Conservation (phyloP, 495 filamentous ascomycete genomes). For the Aspergillus campestris region DNA sequence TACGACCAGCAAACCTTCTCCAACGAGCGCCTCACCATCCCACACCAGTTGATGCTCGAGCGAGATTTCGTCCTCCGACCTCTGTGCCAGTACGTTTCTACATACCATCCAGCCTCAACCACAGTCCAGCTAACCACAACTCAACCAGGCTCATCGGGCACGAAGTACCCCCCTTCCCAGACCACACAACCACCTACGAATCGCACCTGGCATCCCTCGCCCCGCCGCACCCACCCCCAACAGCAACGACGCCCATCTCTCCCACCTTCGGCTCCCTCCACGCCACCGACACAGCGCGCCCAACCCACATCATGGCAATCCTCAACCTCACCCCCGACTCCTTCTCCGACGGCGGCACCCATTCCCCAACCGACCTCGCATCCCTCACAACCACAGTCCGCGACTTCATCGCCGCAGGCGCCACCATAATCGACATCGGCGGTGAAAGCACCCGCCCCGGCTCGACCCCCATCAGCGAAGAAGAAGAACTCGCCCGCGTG, state of each 20-base stretch:
- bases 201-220: constrained; percentile 57
- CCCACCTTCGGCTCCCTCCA: constrained; percentile 49
- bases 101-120: neutral
- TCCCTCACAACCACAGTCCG: constrained; percentile 43
- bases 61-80: constrained; percentile 89
- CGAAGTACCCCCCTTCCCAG: constrained; percentile 37
- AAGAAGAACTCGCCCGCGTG: constrained; percentile 71
- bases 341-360: constrained; percentile 81
- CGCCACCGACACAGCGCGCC: constrained; percentile 52
- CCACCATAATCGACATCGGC: constrained; percentile 83
- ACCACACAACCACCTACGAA: constrained; percentile 29
- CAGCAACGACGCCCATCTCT: constrained; percentile 65
- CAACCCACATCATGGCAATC: constrained; percentile 84
- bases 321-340: constrained; percentile 95
- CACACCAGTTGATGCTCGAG: constrained; percentile 79
- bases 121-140: constrained; percentile 4
- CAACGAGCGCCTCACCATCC: constrained; percentile 67
- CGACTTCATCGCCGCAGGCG: constrained; percentile 54
- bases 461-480: constrained; percentile 51
- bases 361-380: constrained; percentile 34
- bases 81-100: constrained; percentile 67
- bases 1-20: constrained; percentile 63
- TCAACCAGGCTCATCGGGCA: constrained; percentile 52
- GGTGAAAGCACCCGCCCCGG: constrained; percentile 85
- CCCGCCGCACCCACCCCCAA: constrained; percentile 37